Evolutionary conservation across 192 early-diverging fungal species (phyloP).

Genomic region (Umbelopsis ramanniana): DNA sequence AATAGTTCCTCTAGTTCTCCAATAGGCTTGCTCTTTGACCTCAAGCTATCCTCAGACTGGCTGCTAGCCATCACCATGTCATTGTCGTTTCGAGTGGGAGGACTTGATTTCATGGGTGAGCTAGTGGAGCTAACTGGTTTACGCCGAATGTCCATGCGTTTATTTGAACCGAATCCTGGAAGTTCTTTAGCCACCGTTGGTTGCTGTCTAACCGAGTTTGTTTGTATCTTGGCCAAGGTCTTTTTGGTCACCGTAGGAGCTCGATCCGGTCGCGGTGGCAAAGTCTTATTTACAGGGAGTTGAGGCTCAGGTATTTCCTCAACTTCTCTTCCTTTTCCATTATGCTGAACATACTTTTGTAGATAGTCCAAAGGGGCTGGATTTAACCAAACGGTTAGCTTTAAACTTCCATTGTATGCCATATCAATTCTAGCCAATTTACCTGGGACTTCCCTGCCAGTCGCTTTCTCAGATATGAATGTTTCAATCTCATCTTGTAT

Average conservation of each 20-base stretch:
- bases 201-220: neutral
- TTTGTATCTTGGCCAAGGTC: constrained; percentile 3
- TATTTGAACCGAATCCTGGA: neutral
- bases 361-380: constrained; percentile 13
- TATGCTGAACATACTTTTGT: neutral
- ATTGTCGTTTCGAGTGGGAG: neutral
- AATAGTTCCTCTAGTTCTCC: constrained; percentile 14
- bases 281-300: neutral
- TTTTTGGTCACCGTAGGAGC: neutral
- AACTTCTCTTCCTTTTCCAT: neutral
- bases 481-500: neutral
- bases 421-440: neutral
- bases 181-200: neutral
- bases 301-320: constrained; percentile 1
- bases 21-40: neutral
- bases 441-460: neutral
- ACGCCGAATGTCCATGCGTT: constrained; percentile 10
- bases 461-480: constrained; percentile 10
- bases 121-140: neutral
- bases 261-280: constrained; percentile 5
- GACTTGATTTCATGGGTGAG: neutral
- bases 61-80: neutral
- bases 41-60: neutral
- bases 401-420: neutral
- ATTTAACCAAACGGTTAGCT: neutral